phyloP scores from a whole-genome alignment of 257 asterid species.

The Echites panduratus region DNA sequence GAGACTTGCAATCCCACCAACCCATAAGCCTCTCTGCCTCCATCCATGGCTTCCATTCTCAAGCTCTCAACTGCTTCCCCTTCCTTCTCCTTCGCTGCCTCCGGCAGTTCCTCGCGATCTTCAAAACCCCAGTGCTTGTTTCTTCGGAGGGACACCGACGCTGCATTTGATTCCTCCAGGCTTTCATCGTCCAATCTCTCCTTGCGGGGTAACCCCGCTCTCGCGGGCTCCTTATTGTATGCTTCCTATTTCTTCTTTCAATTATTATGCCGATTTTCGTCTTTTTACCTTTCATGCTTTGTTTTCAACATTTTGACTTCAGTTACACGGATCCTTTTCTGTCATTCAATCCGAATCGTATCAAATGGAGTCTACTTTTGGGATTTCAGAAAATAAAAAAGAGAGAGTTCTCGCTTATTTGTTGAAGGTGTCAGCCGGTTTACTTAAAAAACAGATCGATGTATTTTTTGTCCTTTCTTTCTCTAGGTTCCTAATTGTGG shows the following conservation, averaged over 20 bases:
- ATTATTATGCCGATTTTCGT: not conserved
- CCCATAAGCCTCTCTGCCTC: not conserved
- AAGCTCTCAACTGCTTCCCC: slow-evolving; percentile 40
- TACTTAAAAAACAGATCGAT: not conserved
- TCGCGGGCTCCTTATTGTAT: slow-evolving; percentile 46
- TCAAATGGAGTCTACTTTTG: not conserved
- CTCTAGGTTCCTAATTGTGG: not conserved
- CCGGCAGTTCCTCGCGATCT: slow-evolving; percentile 32
- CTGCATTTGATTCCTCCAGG: slow-evolving; percentile 13
- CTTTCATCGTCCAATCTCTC: slow-evolving; percentile 40
- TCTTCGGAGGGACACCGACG: slow-evolving; percentile 23
- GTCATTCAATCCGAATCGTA: not conserved
- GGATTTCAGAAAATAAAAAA: not conserved
- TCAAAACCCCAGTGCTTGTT: slow-evolving; percentile 32
- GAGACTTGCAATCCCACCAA: not conserved
- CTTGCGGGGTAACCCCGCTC: slow-evolving; percentile 21
- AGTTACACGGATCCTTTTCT: not conserved
- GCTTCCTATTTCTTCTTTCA: not conserved
- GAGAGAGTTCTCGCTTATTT: not conserved
- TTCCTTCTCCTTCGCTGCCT: slow-evolving; percentile 8
- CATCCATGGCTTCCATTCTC: slow-evolving; percentile 63
- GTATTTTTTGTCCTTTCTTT: not conserved
- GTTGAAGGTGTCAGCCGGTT: not conserved
- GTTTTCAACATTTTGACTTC: not conserved
- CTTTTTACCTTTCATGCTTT: not conserved